phyloP scores from a whole-genome alignment of 1,284 basidiomycete species.

The Sphagnurus paluster region DNA sequence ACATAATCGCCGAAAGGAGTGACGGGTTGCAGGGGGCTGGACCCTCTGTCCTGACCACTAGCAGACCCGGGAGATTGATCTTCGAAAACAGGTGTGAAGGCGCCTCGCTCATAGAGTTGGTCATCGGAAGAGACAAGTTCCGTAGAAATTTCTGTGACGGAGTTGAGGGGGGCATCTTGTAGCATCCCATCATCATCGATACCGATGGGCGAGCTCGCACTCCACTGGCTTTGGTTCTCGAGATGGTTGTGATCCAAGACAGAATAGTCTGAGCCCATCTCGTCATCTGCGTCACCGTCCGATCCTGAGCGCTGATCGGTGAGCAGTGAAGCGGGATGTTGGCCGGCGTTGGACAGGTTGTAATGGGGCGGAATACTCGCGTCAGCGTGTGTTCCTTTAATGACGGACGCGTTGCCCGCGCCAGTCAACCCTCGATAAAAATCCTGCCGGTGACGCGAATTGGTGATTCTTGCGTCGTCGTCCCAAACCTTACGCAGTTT shows the following conservation, averaged over 20 bases:
- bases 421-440: conserved; percentile 73
- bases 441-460: conserved; percentile 41
- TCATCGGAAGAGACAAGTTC: conserved; percentile 25
- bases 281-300: conserved; percentile 42
- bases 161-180: conserved; percentile 21
- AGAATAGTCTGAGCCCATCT: conserved; percentile 41
- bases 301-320: conserved; percentile 7
- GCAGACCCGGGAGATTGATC: conserved; percentile 61
- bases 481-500: conserved; percentile 67
- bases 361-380: conserved; percentile 78
- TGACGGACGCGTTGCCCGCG: conserved; percentile 68
- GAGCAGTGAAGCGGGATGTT: conserved; percentile 13
- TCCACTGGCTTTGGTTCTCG: conserved; percentile 35
- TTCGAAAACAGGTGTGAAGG: conserved; percentile 64
- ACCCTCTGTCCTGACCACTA: conserved; percentile 49
- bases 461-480: conserved; percentile 40
- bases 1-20: conserved; percentile 76
- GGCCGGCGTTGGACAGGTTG: conserved; percentile 28
- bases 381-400: conserved; percentile 81
- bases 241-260: conserved; percentile 29
- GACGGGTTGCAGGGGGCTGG: conserved; percentile 69
- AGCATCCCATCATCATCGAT: conserved; percentile 17
- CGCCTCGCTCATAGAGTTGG: conserved; percentile 43
- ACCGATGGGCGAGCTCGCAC: conserved; percentile 26
- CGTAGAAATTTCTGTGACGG: conserved; percentile 24